Conservation (phyloP, 805 yeast species). For the Kregervanrija delftensis region DNA sequence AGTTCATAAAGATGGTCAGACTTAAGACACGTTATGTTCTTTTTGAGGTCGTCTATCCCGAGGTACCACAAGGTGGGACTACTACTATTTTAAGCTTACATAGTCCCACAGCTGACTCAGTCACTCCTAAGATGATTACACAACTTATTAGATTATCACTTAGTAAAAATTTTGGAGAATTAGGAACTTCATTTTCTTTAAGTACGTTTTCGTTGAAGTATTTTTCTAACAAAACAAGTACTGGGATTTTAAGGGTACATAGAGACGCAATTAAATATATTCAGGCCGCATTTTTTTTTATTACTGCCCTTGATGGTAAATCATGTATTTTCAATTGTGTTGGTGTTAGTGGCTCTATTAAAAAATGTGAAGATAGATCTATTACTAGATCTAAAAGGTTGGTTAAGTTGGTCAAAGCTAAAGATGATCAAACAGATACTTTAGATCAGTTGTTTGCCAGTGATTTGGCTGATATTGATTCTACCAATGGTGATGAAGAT, state of each 20-base stretch:
- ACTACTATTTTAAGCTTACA: constrained; percentile 31
- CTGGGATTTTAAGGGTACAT: constrained; percentile 77
- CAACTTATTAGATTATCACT: constrained; percentile 50
- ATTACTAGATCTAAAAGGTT: constrained; percentile 41
- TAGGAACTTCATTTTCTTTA: constrained; percentile 54
- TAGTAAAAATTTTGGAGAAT: constrained; percentile 68
- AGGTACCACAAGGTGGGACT: constrained; percentile 8
- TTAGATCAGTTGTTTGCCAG: constrained; percentile 6
- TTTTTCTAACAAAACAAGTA: constrained; percentile 72
- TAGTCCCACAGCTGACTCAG: constrained; percentile 38
- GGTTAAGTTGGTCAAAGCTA: constrained; percentile 14
- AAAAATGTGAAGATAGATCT: constrained; percentile 70
- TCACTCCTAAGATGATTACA: constrained; percentile 44
- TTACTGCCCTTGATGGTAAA: constrained; percentile 42
- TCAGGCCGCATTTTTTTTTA: constrained; percentile 59
- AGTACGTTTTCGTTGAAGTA: constrained; percentile 46
- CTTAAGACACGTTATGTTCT: constrained; percentile 77
- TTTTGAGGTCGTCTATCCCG: constrained; percentile 73
- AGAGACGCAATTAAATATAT: constrained; percentile 56
- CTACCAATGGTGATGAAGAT: constrained; percentile 9
- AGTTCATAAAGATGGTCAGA: constrained; percentile 61
- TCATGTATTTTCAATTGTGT: constrained; percentile 52
- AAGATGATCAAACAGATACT: constrained; percentile 7
- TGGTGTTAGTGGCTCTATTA: constrained; percentile 81
- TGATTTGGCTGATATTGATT: constrained; percentile 5